A percentile compares a stretch with the other conserved stretches of the same genome.
Evolutionary conservation across 176 grass and related monocot genomes (phyloP).

Genomic region (Themeda triandra): DNA sequence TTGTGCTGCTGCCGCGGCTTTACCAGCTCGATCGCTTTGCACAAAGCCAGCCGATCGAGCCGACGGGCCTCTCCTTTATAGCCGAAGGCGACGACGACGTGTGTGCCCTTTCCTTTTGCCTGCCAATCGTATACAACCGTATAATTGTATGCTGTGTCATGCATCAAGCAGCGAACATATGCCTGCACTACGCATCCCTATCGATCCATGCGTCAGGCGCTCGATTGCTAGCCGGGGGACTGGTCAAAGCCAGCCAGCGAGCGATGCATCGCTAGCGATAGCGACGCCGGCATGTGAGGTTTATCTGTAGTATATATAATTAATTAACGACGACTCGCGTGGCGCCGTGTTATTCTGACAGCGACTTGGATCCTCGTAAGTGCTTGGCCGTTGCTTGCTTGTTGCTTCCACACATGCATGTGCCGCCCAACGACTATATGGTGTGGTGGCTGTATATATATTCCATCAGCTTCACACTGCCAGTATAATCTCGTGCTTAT

Average conservation of each 20-base stretch:
- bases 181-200: neutral
- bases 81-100: neutral
- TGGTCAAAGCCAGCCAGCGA: slow-evolving; percentile 10
- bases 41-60: neutral
- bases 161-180: neutral
- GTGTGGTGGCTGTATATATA: too few relatives aligned
- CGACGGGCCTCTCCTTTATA: neutral
- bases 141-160: too few relatives aligned
- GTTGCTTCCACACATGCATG: slow-evolving; percentile 17
- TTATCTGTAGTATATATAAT: neutral
- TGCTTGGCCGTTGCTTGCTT: neutral
- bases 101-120: neutral
- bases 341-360: slow-evolving; percentile 10
- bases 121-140: neutral
- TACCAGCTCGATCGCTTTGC: neutral
- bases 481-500: too few relatives aligned
- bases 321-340: slow-evolving; percentile 11
- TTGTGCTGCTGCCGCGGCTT: neutral
- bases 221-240: neutral
- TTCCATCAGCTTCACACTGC: too few relatives aligned
- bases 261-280: neutral
- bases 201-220: neutral
- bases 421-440: slow-evolving; percentile 7
- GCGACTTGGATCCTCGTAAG: slow-evolving; percentile 37
- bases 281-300: slow-evolving; percentile 4